These are phyloP conservation scores for Cercophora samala DNA, from an alignment of 495 filamentous ascomycete species.

Conservation along the genomic window DNA sequence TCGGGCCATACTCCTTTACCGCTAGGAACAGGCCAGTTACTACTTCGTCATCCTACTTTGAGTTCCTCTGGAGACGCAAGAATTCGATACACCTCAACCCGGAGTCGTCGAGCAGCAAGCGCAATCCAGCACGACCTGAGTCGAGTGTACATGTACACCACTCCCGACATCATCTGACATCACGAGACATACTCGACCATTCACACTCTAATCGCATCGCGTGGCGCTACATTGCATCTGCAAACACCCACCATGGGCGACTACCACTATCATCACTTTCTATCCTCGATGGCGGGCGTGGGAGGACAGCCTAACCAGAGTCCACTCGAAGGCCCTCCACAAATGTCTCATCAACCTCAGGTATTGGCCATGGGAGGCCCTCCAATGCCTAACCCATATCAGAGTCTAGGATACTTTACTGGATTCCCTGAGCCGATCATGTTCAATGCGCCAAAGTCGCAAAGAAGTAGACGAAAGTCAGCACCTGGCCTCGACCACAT, in stretches of 20 bases:
- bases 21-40: too few relatives aligned
- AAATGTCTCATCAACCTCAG: constrained; percentile 34
- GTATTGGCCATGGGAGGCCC: constrained; percentile 30
- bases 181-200: neutral
- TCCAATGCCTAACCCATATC: constrained; percentile 41
- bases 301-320: constrained; percentile 36
- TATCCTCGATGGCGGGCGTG: constrained; percentile 45
- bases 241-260: constrained; percentile 41
- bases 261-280: constrained; percentile 45
- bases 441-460: constrained; percentile 51
- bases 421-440: constrained; percentile 47
- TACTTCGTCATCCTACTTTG: too few relatives aligned
- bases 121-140: neutral
- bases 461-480: constrained; percentile 55
- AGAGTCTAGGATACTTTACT: constrained; percentile 44
- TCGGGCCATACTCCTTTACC: neutral
- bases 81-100: neutral
- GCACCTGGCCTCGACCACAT: constrained; percentile 68
- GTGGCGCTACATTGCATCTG: neutral
- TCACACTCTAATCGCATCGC: neutral
- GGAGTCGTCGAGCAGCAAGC: neutral
- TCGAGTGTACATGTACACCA: neutral
- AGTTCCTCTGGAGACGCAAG: too few relatives aligned
- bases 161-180: neutral
- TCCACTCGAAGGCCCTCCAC: constrained; percentile 37